phyloP scores from a whole-genome alignment of 2,329 filamentous ascomycete species.

The Beauveria pseudobassiana region DNA sequence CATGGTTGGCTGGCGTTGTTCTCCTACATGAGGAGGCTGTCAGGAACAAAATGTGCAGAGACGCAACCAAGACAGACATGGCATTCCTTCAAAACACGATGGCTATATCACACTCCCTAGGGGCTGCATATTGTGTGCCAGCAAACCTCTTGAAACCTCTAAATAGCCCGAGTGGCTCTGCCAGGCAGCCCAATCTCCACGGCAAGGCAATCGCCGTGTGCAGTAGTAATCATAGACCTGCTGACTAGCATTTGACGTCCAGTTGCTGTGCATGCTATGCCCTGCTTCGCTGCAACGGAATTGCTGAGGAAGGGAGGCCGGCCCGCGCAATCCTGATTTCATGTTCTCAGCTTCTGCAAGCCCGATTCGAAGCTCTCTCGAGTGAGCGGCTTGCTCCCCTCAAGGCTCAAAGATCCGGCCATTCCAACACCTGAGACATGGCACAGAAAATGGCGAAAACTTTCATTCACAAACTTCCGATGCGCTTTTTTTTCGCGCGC shows the following conservation, averaged over 20 bases:
- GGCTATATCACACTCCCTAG: neutral
- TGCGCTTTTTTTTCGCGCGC: neutral
- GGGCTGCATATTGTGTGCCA: neutral
- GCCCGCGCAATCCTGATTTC: neutral
- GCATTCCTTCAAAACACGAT: neutral
- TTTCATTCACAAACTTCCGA: neutral
- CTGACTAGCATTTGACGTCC: neutral
- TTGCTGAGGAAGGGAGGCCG: neutral
- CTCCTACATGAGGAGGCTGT: neutral
- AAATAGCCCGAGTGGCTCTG: neutral
- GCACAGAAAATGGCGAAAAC: neutral
- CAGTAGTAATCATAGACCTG: neutral
- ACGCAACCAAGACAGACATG: neutral
- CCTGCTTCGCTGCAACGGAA: neutral
- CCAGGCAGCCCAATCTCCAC: neutral
- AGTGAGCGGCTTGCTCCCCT: neutral
- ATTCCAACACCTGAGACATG: neutral
- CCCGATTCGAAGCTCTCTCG: conserved; percentile 1
- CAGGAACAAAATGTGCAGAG: neutral
- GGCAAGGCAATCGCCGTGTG: neutral
- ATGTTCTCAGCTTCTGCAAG: neutral
- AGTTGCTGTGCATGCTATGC: neutral
- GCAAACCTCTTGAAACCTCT: neutral
- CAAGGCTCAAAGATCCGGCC: neutral
- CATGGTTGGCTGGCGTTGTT: neutral